Evolutionary conservation across 106 monocot genomes (phyloP).

Genomic region (Gastrodia elata): DNA sequence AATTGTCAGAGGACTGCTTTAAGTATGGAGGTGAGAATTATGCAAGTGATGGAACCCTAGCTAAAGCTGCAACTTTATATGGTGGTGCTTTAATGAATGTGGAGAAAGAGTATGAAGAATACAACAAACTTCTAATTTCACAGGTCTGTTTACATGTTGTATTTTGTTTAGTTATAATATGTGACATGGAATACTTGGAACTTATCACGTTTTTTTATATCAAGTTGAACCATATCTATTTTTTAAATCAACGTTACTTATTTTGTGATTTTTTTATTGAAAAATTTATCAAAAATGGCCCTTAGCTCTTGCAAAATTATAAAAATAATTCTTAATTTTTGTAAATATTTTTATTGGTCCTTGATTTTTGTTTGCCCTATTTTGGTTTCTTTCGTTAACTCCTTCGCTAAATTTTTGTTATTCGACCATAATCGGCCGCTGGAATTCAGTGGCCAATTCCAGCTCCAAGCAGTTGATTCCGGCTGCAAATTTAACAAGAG

Average conservation of each 20-base stretch:
- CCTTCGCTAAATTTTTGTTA: no score
- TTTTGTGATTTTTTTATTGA: not conserved
- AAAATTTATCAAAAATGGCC: no score
- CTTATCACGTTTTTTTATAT: not conserved
- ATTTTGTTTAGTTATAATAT: not conserved
- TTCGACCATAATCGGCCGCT: no score
- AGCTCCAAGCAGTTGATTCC: no score
- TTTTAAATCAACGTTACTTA: not conserved
- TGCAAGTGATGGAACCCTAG: conserved; percentile 46
- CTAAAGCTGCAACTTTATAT: conserved; percentile 79
- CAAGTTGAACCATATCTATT: not conserved
- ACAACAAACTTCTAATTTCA: conserved; percentile 42
- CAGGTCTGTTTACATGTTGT: conserved; percentile 40
- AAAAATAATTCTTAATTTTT: no score
- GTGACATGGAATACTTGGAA: not conserved
- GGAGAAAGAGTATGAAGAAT: conserved; percentile 83
- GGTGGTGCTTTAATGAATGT: conserved; percentile 75
- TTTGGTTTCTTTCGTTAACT: no score
- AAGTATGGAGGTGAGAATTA: conserved; percentile 79
- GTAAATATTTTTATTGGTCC: no score
- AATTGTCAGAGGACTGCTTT: conserved; percentile 85
- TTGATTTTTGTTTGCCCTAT: no score
- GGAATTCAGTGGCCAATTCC: no score
- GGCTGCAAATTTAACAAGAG: no score
- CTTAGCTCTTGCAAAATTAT: no score